Conservation (phyloP, 441 rosid species). For the Populus trichocarpa region DNA sequence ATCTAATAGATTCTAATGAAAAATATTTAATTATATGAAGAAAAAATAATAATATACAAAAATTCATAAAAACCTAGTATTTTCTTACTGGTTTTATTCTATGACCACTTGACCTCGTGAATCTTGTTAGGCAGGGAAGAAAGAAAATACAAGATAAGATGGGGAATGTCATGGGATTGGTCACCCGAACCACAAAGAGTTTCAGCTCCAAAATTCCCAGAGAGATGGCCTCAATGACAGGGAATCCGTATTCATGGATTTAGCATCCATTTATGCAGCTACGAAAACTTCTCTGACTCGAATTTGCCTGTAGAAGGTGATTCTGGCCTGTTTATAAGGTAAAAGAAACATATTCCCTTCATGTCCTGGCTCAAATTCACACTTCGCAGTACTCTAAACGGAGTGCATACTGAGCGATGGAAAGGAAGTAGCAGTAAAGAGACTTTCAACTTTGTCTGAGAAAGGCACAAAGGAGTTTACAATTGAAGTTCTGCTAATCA, state of each 20-base stretch:
- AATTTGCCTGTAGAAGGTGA: constrained; percentile 32
- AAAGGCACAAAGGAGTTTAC: constrained; percentile 30
- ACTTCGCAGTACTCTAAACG: not conserved
- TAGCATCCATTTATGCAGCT: no score
- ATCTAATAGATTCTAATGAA: no score
- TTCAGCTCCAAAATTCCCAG: not conserved
- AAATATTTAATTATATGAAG: no score
- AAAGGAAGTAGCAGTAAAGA: constrained; percentile 42
- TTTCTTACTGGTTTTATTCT: not conserved
- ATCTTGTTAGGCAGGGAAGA: not conserved
- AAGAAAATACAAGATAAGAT: not conserved
- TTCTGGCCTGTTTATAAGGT: constrained; percentile 40
- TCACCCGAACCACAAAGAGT: not conserved
- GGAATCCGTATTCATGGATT: no score
- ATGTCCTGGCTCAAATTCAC: no score
- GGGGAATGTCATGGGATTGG: not conserved
- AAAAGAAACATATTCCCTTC: no score
- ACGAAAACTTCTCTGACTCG: no score
- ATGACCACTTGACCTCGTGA: not conserved
- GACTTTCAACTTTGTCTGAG: constrained; percentile 37
- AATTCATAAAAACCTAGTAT: no score
- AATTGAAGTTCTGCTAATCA: constrained; percentile 36
- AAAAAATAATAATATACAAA: no score
- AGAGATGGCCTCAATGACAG: not conserved
- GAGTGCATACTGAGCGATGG: constrained; percentile 29